Percentiles rank a stretch among this genome's conserved stretches.
phyloP scores from a whole-genome alignment of 2,329 filamentous ascomycete genomes.

The Fusarium haematococcum region DNA sequence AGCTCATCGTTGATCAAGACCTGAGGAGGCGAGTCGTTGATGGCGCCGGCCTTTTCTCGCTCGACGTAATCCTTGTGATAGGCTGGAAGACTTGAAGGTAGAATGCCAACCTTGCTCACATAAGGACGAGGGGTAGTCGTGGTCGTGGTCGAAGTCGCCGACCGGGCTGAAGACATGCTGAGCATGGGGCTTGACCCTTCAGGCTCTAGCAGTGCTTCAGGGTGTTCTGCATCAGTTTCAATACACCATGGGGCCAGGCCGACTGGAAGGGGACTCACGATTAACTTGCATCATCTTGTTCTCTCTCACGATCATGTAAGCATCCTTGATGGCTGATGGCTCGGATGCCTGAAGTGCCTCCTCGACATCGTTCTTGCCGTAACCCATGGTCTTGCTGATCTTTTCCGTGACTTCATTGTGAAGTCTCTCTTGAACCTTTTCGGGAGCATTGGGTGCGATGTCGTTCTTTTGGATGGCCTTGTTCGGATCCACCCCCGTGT shows the following conservation, averaged over 20 bases:
- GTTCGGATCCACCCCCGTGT: conserved; percentile 93
- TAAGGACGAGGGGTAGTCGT: conserved; percentile 66
- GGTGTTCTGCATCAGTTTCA: conserved; percentile 49
- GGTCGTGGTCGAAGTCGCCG: conserved; percentile 60
- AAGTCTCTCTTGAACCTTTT: conserved; percentile 86
- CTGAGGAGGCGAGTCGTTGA: conserved; percentile 56
- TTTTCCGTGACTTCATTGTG: conserved; percentile 95
- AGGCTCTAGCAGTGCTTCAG: conserved; percentile 50
- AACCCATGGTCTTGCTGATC: conserved; percentile 98
- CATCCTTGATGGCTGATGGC: conserved; percentile 98
- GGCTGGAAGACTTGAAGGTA: conserved; percentile 89
- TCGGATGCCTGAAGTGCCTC: conserved; percentile 92
- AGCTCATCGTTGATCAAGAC: conserved; percentile 62
- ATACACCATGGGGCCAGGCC: conserved; percentile 33
- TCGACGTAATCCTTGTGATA: conserved; percentile 94
- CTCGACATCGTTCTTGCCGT: conserved; percentile 93
- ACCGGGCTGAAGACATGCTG: conserved; percentile 67
- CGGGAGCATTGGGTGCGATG: conserved; percentile 82
- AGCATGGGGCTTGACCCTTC: conserved; percentile 63
- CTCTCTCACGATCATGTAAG: conserved; percentile 96
- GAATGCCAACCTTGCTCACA: conserved; percentile 87
- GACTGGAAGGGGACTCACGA: conserved; percentile 69
- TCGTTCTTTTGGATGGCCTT: conserved; percentile 88
- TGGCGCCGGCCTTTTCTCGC: conserved; percentile 68
- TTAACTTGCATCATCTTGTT: conserved; percentile 97